Base-by-base conservation (phyloP, 169 alveolate species). In the Plasmodium gonderi region DNA sequence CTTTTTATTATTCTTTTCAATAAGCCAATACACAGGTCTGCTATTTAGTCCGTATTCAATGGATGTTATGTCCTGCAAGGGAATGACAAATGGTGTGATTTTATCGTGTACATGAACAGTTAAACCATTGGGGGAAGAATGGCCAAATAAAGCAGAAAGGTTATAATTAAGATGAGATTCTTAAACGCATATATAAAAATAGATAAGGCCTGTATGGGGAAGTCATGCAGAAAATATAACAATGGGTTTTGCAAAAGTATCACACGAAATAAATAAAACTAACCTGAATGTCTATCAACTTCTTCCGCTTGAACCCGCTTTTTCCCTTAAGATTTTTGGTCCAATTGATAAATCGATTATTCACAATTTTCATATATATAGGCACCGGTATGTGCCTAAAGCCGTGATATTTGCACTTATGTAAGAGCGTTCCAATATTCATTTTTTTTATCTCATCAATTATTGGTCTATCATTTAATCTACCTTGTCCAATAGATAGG, bases 21-120 rank as follows among this genome's bases (percentile, higher is more conserved):
- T 85, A 14, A 85, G 87, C 92, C 92, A 85, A n/a, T 85, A 85
- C 38, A 85, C 92, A 26, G 92, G 92, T 40, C 87, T 85, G 68
- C 92, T 85, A 23, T 85, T 85, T 12, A 85, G 47, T 1, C 92
- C 92, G 64, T 74, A 85, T 1, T 72, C 83, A 26, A 85, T 75
- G 23, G 82, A 74, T 42, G 74, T 85, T 38, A 85, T 40, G 69
- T 85, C 87, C 92, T 85, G 65, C 36, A 77, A 23, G 42, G 31
- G 23, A 8, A n/a, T n/a, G 45, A 40, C 17, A 51, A 17, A 29
- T 6, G 51, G 0, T 26, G 79, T 31, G 29, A n/a, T n/a, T n/a
- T n/a, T 8, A 68, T n/a, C 11, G 2, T 33, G 42, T 12, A 40
- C 38, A 67, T 67, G 49, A 69, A 14, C 12, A 14, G 26, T 5